These are phyloP conservation scores for Cerioporus squamosus DNA, from an alignment of 1,284 basidiomycete genomes.

Conservation along the genomic window DNA sequence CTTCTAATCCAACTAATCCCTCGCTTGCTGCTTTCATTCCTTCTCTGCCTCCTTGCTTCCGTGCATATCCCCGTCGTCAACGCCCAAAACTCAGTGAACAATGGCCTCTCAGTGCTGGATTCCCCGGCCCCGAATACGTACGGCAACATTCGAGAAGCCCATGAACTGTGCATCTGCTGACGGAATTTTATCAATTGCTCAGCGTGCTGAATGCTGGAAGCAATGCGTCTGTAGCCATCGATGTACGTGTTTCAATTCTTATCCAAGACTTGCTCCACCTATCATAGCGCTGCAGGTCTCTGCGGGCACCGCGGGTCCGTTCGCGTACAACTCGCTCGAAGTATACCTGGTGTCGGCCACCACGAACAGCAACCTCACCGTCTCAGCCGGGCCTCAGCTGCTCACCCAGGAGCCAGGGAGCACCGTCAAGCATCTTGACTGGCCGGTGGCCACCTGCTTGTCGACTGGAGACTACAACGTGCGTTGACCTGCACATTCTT, in stretches of 20 bases:
- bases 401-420: conserved; percentile 46
- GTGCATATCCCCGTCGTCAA: conserved; percentile 14
- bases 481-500: conserved; percentile 13
- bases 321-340: conserved; percentile 46
- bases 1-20: conserved; percentile 1
- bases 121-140: conserved; percentile 48
- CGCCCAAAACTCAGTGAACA: conserved; percentile 39
- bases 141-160: conserved; percentile 15
- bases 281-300: conserved; percentile 41
- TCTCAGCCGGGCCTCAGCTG: conserved; percentile 45
- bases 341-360: conserved; percentile 53
- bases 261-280: conserved; percentile 1
- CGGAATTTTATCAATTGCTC: not conserved
- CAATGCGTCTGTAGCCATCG: conserved; percentile 46
- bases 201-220: conserved; percentile 40
- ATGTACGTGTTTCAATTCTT: conserved; percentile 37
- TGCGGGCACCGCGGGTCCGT: conserved; percentile 43
- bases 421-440: conserved; percentile 55
- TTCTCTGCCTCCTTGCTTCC: conserved; percentile 11
- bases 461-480: conserved; percentile 55
- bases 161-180: not conserved
- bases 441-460: conserved; percentile 47
- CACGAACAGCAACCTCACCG: conserved; percentile 48
- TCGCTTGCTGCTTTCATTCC: conserved; percentile 17
- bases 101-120: conserved; percentile 53